Percentiles rank a stretch among this genome's conserved stretches.
phyloP scores from a whole-genome alignment of 805 yeast species.

The Saccharomycopsis sp. region DNA sequence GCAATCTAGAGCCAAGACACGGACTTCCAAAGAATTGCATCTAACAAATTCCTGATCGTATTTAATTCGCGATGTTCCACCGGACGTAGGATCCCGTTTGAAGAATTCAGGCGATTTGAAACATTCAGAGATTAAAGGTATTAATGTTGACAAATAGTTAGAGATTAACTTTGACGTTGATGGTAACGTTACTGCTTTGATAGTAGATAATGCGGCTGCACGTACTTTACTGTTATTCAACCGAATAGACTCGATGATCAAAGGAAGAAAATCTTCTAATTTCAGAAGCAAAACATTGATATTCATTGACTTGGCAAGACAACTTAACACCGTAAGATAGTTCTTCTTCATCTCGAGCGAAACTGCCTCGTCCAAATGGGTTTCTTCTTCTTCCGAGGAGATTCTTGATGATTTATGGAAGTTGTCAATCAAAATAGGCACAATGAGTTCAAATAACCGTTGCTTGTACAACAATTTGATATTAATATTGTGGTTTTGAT shows the following conservation, averaged over 20 bases:
- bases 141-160: conserved; percentile 47
- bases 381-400: neutral
- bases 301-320: conserved; percentile 60
- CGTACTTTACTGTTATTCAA: conserved; percentile 43
- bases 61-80: conserved; percentile 9
- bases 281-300: conserved; percentile 58
- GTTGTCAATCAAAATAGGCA: conserved; percentile 48
- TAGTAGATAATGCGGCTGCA: conserved; percentile 54
- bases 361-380: conserved; percentile 9
- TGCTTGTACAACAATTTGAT: conserved; percentile 74
- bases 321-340: conserved; percentile 60
- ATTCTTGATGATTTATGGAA: conserved; percentile 27
- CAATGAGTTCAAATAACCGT: conserved; percentile 55
- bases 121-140: conserved; percentile 46
- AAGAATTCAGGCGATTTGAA: conserved; percentile 22
- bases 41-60: conserved; percentile 22
- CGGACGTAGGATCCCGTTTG: conserved; percentile 9
- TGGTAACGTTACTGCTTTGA: conserved; percentile 43
- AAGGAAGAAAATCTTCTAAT: conserved; percentile 58
- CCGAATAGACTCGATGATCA: conserved; percentile 58
- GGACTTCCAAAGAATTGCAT: conserved; percentile 41
- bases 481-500: conserved; percentile 43
- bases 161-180: conserved; percentile 49
- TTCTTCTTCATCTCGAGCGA: conserved; percentile 36
- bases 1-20: conserved; percentile 52